Base-by-base conservation (phyloP, 129 eudicot genomes). In the Pseudognaphalium luteoalbum region DNA sequence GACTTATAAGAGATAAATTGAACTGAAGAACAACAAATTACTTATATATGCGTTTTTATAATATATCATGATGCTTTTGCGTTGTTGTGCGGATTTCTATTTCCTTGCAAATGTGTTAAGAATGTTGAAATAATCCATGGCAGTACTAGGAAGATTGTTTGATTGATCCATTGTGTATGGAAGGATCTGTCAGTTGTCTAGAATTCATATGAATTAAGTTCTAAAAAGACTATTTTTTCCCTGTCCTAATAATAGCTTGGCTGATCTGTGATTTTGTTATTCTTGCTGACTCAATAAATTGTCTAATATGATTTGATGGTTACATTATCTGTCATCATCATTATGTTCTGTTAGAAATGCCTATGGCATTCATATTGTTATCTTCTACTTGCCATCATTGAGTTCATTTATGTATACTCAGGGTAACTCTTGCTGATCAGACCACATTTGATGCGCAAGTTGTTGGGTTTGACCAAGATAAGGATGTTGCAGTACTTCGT, bases 381-480 rank as follows among this genome's bases (percentile, higher is more conserved):
- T 66, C 66, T 20, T 60, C 66, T 69, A 12, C 34, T 70, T 47
- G 19, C 51, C 66, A 62, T 47, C 39, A 76, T 56, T 66, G 57
- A 74, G 60, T 62, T 82, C 35, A 66, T 72, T 59, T 72, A 34
- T 73, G 34, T 72, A 59, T 81, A 52, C 73, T 56, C 91, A 93
- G 98, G 91, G 97, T 93, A 68, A 93, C 98, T 76, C 89, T 93
- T 76, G 89, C 96, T 76, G 97, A 93, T 79, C 98, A 93, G 85
- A 82, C 84, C 77, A 91, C 91, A 63, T 90, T 73, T 66, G 98
- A 93, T 86, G 98, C 97, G 72, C 81, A 75, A 87, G 86, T 93
- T 79, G 97, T 93, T 63, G 98, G 98, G 41, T 93, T 88, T 78
- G 98, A 93, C 87, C 96, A 88, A 85, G 98, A 93, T 79, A 93